Evolutionary conservation across 345 rosid species (phyloP), one percentile per base, ranked within the genome.

Genomic region (Trapa bicornis): DNA sequence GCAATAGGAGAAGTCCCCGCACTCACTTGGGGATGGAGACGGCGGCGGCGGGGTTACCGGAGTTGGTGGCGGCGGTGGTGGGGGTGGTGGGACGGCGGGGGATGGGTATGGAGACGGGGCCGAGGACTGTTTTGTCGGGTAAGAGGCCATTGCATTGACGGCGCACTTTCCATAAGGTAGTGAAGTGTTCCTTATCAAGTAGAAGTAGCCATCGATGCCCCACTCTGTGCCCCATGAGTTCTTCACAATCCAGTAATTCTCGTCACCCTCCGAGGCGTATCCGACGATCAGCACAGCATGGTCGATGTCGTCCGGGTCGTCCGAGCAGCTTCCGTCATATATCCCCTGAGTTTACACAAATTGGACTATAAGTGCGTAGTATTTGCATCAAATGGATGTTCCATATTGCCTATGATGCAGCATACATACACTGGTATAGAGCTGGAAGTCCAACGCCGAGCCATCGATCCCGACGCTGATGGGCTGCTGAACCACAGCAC

Each of bases 221-320:
- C 96, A 88, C 6, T 72, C 78, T 13, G 91, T 83, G 33, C 96
- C 96, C 91, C 96, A 86, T 0, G 96, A 92, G 66, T 92, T 89
- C 70, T 81, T 89, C 72, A 82, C 91, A 4, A 92, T 83, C 98
- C 96, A 92, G 61, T 89, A 92, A n/a, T 87, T 82, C 67, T 85
- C 87, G 37, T 56, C 79, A 2, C 60, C 72, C 77, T 89, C 85
- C 1, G 96, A 80, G 17, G 86, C 96, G 22, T 81, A 92, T 5
- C 98, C 98, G 52, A 89, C 87, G 1, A 89, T 77, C 70, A 89
- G 54, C 50, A 84, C 88, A 0, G 94, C 96, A 64, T 89, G 96
- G 79, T 92, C 87, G 41, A 92, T 84, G 48, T 83, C 85, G 35
- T 82, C 68, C 3, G 93, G 89, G 71, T 87, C 15, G 14, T 67